Base-by-base conservation (phyloP, 108 stramenopile species). In the Cylindrotheca closterium region DNA sequence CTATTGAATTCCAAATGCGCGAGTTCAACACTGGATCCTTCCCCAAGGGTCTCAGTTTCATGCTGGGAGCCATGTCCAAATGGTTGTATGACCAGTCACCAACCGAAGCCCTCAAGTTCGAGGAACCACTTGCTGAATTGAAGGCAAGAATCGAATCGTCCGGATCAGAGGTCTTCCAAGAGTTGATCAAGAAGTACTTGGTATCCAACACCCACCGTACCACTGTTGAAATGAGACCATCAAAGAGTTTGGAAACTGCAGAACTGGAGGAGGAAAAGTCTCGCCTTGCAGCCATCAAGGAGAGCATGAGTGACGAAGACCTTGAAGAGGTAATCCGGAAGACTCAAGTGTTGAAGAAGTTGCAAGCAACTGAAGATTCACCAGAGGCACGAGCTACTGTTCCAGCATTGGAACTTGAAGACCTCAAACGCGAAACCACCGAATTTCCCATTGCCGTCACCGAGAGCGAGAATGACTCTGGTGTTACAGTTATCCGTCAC, bases 21-120 rank as follows among this genome's bases (percentile, higher is more conserved):
- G 98, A 98, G 68, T 98, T 97, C 85, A 98, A 98, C 75, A 97
- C 96, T 24, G 98, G 98, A 63, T 89, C 91, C 5, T 98, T 95
- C 72, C 98, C 98, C 58, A 92, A 92, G 79, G 96, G 96, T 24
- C 77, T 98, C 1, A 84, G 80, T 50, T 83, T 98, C 71, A 98
- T 98, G 98, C 79, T 98, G 26, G 96, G 96, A 21, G 79, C 87
- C 51, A 96, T 97, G 91, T 58, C 60, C 46, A 80, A 94, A 55
- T 98, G 98, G 98, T 59, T 98, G 46, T 97, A 98, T 70, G 95
- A 96, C 63, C 74, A 79, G 49, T 76, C 77, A 34, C 98, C 98
- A 1, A 88, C 90, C 5, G 87, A 89, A 17, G 92, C 77, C 4
- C 79, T 97, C 7, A 91, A 91, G 60, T 98, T 98, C 58, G 96